Evolutionary conservation across 2,329 filamentous ascomycete genomes (phyloP), one percentile per base, ranked within the genome.

Genomic region (Torrubiellomyces zombiae): DNA sequence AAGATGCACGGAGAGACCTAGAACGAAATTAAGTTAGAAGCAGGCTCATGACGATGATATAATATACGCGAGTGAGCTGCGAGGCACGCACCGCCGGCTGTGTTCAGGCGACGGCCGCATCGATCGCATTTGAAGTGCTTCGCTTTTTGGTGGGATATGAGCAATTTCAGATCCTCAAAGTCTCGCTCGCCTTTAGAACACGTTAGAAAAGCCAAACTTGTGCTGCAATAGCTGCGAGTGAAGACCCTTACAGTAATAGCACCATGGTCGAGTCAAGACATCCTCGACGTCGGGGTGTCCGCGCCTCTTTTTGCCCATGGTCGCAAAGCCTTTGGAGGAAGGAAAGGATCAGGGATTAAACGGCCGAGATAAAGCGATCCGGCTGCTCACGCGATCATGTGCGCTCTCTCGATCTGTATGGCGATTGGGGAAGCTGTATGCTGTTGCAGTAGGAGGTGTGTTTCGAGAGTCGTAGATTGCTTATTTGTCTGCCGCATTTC

Each of bases 71-170:
- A 22, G 16, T 15, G 16, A 19, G 20, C 10, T 9, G 11, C 14
- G 18, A 16, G 7, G 17, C 10, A 32, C 67, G 44, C 53, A 91
- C 83, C 89, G 66, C 89, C 89, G 20, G 85, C 85, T 2, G 89
- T 98, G 47, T 93, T 94, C 28, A 98, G 56, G 38, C 85, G 67
- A 36, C 89, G 72, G 26, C 75, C 75, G 50, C 89, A 98, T 56
- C 76, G 63, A 40, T 93, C 81, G 56, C 89, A 98, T 54, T 93
- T 94, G 64, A 93, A 95, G 53, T 98, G 89, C 55, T 95, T 95
- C n/a, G 86, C 85, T 50, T 94, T 95, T 47, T 95, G 89, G 51
- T 98, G 89, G 29, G 80, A 85, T 39, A 93, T 91, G 35, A 98
- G 72, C 39, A 95, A 83, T 60, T 93, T 94, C 23, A 93, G 53